Conservation (phyloP, 78 protist genomes). For the Cavenderia fasciculata region DNA sequence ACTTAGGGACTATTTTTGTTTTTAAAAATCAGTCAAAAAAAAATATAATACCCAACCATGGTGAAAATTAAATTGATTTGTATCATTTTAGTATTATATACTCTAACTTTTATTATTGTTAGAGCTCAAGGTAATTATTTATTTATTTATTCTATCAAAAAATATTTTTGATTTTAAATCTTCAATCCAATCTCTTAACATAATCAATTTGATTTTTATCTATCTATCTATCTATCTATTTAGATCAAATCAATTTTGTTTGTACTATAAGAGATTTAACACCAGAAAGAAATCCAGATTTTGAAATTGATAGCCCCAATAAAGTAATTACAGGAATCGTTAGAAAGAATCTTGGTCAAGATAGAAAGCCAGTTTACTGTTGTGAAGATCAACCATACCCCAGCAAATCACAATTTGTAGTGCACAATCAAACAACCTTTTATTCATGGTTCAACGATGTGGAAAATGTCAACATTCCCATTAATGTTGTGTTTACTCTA, state of each 20-base stretch:
- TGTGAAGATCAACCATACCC: slow-evolving; percentile 40
- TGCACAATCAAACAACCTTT: slow-evolving; percentile 57
- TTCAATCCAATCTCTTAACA: no score
- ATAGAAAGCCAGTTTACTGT: slow-evolving; percentile 50
- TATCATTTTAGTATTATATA: no score
- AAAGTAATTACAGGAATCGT: slow-evolving; percentile 26
- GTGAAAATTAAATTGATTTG: no score
- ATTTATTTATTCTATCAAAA: no score
- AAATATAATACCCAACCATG: no score
- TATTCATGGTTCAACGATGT: slow-evolving; percentile 17
- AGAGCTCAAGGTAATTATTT: no score
- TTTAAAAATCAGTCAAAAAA: no score
- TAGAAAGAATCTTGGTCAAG: background rate
- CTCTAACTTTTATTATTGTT: no score
- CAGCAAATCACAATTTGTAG: background rate
- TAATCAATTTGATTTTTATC: no score
- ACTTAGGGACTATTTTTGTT: no score
- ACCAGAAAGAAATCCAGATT: slow-evolving; percentile 65
- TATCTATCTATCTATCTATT: no score
- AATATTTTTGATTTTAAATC: no score
- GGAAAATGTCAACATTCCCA: slow-evolving; percentile 6
- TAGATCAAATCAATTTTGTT: background rate
- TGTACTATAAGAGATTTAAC: slow-evolving; percentile 16
- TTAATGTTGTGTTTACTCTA: background rate
- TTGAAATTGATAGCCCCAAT: slow-evolving; percentile 47